phyloP scores from a whole-genome alignment of 768 basidiomycete species.

The Russula earlei region DNA sequence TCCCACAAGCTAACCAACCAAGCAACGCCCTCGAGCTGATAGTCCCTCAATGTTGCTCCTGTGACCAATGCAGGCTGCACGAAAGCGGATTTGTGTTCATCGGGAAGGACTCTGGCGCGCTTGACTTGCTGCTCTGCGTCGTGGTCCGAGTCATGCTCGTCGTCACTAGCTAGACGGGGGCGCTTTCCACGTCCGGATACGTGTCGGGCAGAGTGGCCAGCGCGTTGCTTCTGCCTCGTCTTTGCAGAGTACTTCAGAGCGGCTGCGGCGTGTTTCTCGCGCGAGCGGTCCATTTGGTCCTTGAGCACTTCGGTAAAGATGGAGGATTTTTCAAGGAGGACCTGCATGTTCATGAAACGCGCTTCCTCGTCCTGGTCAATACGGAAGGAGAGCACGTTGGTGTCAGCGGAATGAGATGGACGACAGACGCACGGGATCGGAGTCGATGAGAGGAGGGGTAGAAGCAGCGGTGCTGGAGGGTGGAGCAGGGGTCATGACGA shows the following conservation, averaged over 20 bases:
- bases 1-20: constrained; percentile 90
- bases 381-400: background rate
- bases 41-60: constrained; percentile 77
- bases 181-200: constrained; percentile 12
- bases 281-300: constrained; percentile 53
- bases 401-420: background rate
- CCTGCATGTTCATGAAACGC: constrained; percentile 46
- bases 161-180: constrained; percentile 10
- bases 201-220: background rate
- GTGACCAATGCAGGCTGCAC: constrained; percentile 74
- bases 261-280: constrained; percentile 5
- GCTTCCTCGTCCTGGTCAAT: constrained; percentile 38
- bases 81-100: constrained; percentile 27
- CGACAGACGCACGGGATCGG: constrained; percentile 3
- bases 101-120: constrained; percentile 18
- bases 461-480: constrained; percentile 9
- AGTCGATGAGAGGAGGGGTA: constrained; percentile 3
- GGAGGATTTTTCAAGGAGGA: constrained; percentile 65
- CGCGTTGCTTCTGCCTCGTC: background rate
- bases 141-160: constrained; percentile 15
- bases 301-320: constrained; percentile 66
- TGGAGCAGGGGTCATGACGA: background rate
- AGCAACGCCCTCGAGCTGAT: constrained; percentile 89
- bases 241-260: constrained; percentile 19
- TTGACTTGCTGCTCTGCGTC: constrained; percentile 18